These are phyloP conservation scores for Fusarium bulbicola DNA, from an alignment of 2,329 filamentous ascomycete genomes.

Conservation along the genomic window DNA sequence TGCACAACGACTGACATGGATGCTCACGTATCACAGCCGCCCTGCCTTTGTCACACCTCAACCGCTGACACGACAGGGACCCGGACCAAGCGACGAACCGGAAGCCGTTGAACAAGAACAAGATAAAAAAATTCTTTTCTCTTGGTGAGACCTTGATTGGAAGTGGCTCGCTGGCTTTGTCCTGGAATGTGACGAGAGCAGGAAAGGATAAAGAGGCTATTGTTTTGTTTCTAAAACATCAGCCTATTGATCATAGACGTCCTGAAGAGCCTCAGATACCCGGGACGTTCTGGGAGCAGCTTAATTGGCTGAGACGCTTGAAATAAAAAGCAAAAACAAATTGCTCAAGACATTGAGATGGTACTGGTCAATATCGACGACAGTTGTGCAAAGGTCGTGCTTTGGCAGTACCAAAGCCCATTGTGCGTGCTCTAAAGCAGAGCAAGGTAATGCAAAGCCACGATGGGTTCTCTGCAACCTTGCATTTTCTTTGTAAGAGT, in stretches of 20 bases:
- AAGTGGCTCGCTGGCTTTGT: slow-evolving; percentile 19
- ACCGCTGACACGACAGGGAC: slow-evolving; percentile 22
- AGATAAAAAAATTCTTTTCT: not conserved
- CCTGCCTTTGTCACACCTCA: slow-evolving; percentile 23
- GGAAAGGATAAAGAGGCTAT: slow-evolving; percentile 1
- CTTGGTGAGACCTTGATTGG: slow-evolving; percentile 22
- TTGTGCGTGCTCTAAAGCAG: not conserved
- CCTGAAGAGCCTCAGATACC: slow-evolving; percentile 22
- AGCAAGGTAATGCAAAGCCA: slow-evolving; percentile 15
- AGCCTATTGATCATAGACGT: slow-evolving; percentile 11
- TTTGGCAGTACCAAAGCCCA: not conserved
- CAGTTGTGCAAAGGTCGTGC: slow-evolving; percentile 28
- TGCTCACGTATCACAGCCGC: slow-evolving; percentile 22
- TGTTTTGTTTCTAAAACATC: slow-evolving; percentile 20
- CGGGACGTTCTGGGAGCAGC: not conserved
- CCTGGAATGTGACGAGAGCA: slow-evolving; percentile 21
- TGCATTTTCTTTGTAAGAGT: not conserved
- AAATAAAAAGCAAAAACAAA: slow-evolving; percentile 7
- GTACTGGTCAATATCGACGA: slow-evolving; percentile 2
- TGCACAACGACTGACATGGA: slow-evolving; percentile 23
- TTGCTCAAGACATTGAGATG: slow-evolving; percentile 4
- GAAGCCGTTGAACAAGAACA: slow-evolving; percentile 2
- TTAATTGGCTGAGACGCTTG: not conserved
- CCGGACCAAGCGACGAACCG: slow-evolving; percentile 27
- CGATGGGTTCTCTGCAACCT: slow-evolving; percentile 12